Percentiles rank a stretch among this genome's conserved stretches.
phyloP scores from a whole-genome alignment of 345 rosid species.

The Raphanus sativus region DNA sequence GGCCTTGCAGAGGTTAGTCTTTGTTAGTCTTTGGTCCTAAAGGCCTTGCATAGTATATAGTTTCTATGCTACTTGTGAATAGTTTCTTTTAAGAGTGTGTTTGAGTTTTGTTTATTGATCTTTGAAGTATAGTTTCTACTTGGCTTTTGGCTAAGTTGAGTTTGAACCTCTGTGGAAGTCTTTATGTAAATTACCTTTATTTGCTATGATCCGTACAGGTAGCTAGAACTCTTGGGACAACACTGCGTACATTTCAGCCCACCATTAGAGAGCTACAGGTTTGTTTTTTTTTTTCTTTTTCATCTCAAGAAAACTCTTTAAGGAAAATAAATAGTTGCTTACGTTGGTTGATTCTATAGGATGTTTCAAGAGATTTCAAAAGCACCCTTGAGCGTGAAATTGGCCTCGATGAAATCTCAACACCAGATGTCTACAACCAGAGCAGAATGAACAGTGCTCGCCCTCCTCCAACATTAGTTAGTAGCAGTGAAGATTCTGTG shows the following conservation, averaged over 20 bases:
- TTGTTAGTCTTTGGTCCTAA: slow-evolving; percentile 98
- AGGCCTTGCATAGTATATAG: slow-evolving; percentile 64
- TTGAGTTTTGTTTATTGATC: background rate
- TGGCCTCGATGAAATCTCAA: slow-evolving; percentile 66
- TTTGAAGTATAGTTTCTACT: background rate
- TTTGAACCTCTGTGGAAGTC: background rate
- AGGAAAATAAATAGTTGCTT: background rate
- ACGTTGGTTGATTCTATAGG: slow-evolving; percentile 40
- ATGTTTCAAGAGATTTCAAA: slow-evolving; percentile 93
- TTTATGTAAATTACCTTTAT: slow-evolving; percentile 28
- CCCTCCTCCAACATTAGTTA: slow-evolving; percentile 35
- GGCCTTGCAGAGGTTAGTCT: slow-evolving; percentile 97
- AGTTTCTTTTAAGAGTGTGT: slow-evolving; percentile 47
- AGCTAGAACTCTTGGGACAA: slow-evolving; percentile 88
- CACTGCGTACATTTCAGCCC: slow-evolving; percentile 89
- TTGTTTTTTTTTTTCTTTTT: slow-evolving; percentile 8
- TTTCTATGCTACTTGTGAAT: no score
- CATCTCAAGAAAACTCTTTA: background rate
- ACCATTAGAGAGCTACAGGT: slow-evolving; percentile 95
- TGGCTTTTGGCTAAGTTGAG: background rate
- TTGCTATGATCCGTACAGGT: slow-evolving; percentile 51
- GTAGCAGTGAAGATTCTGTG: slow-evolving; percentile 42
- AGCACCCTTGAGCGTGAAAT: slow-evolving; percentile 90
- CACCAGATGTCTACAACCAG: slow-evolving; percentile 44
- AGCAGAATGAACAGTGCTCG: slow-evolving; percentile 43